A percentile compares a stretch with the other conserved stretches of the same genome.
phyloP scores from a whole-genome alignment of 2,329 filamentous ascomycete genomes.

The Aspergillus ibericus region DNA sequence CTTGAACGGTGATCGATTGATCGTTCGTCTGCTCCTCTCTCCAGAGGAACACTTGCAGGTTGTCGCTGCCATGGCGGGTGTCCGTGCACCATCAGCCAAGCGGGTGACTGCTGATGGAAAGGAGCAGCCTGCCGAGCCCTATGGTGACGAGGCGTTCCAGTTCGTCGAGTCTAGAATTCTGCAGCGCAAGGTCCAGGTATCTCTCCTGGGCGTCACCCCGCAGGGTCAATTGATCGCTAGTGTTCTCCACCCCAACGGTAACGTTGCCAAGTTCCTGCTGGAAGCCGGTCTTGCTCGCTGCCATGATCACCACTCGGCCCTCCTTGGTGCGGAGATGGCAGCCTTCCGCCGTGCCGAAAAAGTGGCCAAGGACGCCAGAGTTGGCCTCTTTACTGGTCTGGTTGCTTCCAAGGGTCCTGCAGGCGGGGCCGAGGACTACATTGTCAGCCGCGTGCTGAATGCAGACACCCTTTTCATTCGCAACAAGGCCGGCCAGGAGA shows the following conservation, averaged over 20 bases:
- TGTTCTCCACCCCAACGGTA: conserved; percentile 84
- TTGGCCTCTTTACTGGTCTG: conserved; percentile 79
- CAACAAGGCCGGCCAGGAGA: conserved; percentile 81
- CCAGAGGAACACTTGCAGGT: conserved; percentile 86
- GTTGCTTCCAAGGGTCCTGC: conserved; percentile 64
- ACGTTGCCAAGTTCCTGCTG: conserved; percentile 87
- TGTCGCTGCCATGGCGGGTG: conserved; percentile 83
- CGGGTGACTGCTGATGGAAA: conserved; percentile 77
- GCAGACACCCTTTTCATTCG: conserved; percentile 87
- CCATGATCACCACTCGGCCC: conserved; percentile 91
- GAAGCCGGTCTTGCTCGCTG: conserved; percentile 87
- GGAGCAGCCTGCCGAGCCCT: conserved; percentile 82
- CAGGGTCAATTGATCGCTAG: conserved; percentile 89
- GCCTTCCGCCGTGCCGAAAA: conserved; percentile 82
- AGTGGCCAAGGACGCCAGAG: conserved; percentile 71
- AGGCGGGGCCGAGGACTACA: conserved; percentile 70
- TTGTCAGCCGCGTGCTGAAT: conserved; percentile 79
- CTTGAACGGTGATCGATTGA: conserved; percentile 83
- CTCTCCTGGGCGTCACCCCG: conserved; percentile 81
- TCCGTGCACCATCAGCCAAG: conserved; percentile 87
- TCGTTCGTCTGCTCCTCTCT: conserved; percentile 76
- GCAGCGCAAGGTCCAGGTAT: conserved; percentile 80
- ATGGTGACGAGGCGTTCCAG: conserved; percentile 80
- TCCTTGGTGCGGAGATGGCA: conserved; percentile 87
- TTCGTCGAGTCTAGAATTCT: conserved; percentile 85